Conservation (phyloP, 805 yeast species). For the Candida stauntonica region DNA sequence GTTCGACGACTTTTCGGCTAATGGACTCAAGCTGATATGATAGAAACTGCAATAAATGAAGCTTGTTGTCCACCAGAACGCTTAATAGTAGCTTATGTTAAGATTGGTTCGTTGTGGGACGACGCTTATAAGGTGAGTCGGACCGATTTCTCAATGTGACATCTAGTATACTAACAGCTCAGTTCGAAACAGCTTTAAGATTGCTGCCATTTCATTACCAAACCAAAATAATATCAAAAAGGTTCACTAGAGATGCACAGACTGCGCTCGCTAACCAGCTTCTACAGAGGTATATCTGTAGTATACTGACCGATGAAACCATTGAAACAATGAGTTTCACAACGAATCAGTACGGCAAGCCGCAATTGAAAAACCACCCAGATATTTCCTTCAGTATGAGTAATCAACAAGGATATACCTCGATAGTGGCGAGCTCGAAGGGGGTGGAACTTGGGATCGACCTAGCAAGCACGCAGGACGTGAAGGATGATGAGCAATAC, state of each 20-base stretch:
- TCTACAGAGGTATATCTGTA: conserved; percentile 40
- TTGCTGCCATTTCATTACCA: conserved; percentile 41
- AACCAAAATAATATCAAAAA: conserved; percentile 36
- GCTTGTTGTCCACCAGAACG: too few relatives aligned
- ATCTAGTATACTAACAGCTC: conserved; percentile 2
- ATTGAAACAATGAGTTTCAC: conserved; percentile 25
- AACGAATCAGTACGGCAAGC: conserved; percentile 52
- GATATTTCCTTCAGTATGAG: conserved; percentile 50
- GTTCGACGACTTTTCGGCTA: too few relatives aligned
- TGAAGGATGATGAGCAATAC: conserved; percentile 26
- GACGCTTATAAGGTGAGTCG: conserved; percentile 18
- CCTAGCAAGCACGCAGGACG: conserved; percentile 36
- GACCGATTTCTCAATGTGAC: neutral
- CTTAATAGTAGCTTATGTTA: conserved; percentile 15
- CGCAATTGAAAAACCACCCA: conserved; percentile 34
- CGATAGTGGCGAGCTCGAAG: conserved; percentile 36
- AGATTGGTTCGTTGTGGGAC: conserved; percentile 13
- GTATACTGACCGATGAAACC: conserved; percentile 26
- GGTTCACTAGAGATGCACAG: conserved; percentile 30
- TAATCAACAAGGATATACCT: conserved; percentile 48
- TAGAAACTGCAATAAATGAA: too few relatives aligned
- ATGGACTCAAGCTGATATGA: neutral
- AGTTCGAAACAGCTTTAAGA: conserved; percentile 48
- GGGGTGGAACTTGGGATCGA: conserved; percentile 41
- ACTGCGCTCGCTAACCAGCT: conserved; percentile 43